These are phyloP conservation scores for Cinnamomum micranthum DNA, from an alignment of 164 flowering plant species.

Conservation along the genomic window DNA sequence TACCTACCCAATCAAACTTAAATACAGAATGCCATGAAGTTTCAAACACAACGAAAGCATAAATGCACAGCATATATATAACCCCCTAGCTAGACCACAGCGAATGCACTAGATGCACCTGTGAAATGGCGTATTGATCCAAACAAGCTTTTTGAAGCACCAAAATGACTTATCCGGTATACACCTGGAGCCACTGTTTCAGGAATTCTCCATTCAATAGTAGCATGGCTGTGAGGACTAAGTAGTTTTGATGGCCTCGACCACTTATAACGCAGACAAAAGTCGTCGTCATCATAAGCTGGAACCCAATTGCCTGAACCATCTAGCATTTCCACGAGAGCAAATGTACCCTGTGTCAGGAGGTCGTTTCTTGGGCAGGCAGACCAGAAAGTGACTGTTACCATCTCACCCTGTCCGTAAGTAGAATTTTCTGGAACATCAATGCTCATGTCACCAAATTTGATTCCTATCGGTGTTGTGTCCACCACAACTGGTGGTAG, in stretches of 20 bases:
- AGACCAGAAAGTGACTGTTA: conserved; percentile 73
- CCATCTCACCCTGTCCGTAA: conserved; percentile 65
- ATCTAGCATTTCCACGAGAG: conserved; percentile 72
- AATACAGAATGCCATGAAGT: too few species aligned
- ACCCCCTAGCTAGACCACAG: conserved; percentile 41
- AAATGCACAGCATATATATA: too few species aligned
- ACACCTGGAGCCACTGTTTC: conserved; percentile 61
- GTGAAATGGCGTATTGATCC: conserved; percentile 75
- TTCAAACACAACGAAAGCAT: too few species aligned
- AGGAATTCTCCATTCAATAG: conserved; percentile 87
- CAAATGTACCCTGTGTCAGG: conserved; percentile 91
- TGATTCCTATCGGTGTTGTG: conserved; percentile 57
- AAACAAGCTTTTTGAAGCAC: conserved; percentile 64
- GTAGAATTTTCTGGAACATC: conserved; percentile 79
- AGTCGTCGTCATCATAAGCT: conserved; percentile 91
- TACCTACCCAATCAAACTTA: too few species aligned
- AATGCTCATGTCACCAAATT: conserved; percentile 62
- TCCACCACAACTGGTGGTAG: conserved; percentile 82
- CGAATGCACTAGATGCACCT: conserved; percentile 85
- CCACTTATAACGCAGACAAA: conserved; percentile 86
- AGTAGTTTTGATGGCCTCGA: conserved; percentile 70
- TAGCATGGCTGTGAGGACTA: conserved; percentile 72
- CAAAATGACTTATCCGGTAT: conserved; percentile 85
- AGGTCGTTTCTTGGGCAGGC: conserved; percentile 97
- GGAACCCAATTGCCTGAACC: conserved; percentile 64